Conservation (phyloP, 306 rosid species). For the Trifolium repens region DNA sequence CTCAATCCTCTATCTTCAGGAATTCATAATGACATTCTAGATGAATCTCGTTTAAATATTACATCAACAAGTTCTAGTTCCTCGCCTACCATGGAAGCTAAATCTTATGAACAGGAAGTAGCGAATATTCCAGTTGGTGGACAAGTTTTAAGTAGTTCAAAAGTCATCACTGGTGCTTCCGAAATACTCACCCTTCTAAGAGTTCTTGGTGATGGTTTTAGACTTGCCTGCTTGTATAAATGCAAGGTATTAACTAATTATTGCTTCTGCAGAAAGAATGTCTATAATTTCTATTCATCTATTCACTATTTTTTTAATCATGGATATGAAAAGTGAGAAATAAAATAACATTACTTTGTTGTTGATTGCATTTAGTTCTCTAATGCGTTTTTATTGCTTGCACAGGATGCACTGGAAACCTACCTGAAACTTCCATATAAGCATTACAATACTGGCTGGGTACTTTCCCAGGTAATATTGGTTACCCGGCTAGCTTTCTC, state of each 20-base stretch:
- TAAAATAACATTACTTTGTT: conserved; percentile 31
- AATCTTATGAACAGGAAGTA: conserved; percentile 70
- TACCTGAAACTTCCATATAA: conserved; percentile 81
- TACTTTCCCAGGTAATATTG: conserved; percentile 89
- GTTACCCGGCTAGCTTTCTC: conserved; percentile 15
- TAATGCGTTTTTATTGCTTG: conserved; percentile 41
- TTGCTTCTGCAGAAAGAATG: conserved; percentile 26
- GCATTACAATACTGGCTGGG: conserved; percentile 98
- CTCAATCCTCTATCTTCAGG: conserved; percentile 54
- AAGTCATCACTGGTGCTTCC: conserved; percentile 64
- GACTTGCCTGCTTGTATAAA: conserved; percentile 84
- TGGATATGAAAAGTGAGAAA: conserved; percentile 7
- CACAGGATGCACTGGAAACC: conserved; percentile 89
- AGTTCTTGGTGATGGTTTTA: conserved; percentile 86
- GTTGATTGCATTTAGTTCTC: conserved; percentile 38
- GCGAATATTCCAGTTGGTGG: conserved; percentile 54
- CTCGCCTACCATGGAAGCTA: conserved; percentile 58
- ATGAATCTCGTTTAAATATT: conserved; percentile 70
- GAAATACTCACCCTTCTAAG: conserved; percentile 83
- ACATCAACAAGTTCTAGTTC: conserved; percentile 59
- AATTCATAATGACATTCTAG: conserved; percentile 67
- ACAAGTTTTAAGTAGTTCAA: conserved; percentile 57
- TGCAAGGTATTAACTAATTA: conserved; percentile 76
- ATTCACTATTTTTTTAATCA: conserved; percentile 27
- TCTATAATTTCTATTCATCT: conserved; percentile 11